phyloP scores from a whole-genome alignment of 169 alveolate genomes.

The Plasmodium yoelii region DNA sequence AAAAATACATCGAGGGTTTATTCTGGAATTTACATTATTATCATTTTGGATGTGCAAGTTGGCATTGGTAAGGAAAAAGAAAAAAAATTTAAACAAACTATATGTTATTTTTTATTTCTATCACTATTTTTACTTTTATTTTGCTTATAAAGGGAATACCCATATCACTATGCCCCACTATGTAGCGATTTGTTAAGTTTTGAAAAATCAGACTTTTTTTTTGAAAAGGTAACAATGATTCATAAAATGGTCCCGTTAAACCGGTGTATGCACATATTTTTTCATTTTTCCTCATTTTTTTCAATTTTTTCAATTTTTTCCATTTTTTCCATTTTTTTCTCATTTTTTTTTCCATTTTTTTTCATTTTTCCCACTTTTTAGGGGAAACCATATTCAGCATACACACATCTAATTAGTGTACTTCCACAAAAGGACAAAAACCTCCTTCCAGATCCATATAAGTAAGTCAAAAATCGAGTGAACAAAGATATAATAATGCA shows the following conservation, averaged over 20 bases:
- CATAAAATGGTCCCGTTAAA: neutral
- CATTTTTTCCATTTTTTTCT: too few relatives aligned
- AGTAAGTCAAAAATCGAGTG: constrained; percentile 1
- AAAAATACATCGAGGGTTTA: constrained; percentile 94
- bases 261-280: neutral
- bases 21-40: constrained; percentile 96
- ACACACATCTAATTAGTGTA: constrained; percentile 64
- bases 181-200: constrained; percentile 72
- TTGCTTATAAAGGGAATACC: constrained; percentile 77
- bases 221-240: constrained; percentile 57
- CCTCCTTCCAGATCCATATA: constrained; percentile 72
- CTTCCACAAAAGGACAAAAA: constrained; percentile 74
- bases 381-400: constrained; percentile 76
- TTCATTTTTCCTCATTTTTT: neutral
- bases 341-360: neutral
- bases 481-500: too few relatives aligned
- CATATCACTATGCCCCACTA: constrained; percentile 78
- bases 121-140: neutral
- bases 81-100: neutral
- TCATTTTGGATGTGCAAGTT: constrained; percentile 94
- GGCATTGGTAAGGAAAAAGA: constrained; percentile 94
- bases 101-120: neutral
- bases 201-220: constrained; percentile 72
- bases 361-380: neutral
- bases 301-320: too few relatives aligned